Evolutionary conservation across 1,139 yeast genomes (phyloP).

Genomic region (Hansenula sp.): DNA sequence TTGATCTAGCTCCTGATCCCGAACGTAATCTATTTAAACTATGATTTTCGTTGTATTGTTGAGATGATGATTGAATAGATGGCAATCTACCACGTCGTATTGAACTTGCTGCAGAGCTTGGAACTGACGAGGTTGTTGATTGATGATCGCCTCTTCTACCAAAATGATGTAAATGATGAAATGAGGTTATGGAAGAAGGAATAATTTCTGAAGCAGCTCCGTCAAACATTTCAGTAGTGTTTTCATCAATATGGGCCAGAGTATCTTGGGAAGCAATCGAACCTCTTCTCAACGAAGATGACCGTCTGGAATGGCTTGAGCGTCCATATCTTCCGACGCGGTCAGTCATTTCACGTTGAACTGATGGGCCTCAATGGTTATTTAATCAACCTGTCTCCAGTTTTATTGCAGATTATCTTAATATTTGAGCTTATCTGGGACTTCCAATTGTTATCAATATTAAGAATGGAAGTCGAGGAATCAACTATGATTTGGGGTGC

Average conservation of each 20-base stretch:
- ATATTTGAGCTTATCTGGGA: too few species aligned
- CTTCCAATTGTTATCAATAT: too few species aligned
- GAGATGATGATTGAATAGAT: constrained; percentile 26
- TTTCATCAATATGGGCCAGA: constrained; percentile 25
- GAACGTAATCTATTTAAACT: constrained; percentile 21
- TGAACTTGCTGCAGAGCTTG: constrained; percentile 19
- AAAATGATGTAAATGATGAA: constrained; percentile 68
- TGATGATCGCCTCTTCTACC: constrained; percentile 30
- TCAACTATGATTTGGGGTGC: too few species aligned
- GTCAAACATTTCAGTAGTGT: constrained; percentile 65
- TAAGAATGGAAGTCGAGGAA: too few species aligned
- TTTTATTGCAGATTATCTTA: too few species aligned
- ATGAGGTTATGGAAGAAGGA: constrained; percentile 86
- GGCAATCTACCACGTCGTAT: constrained; percentile 25
- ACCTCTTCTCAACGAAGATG: constrained; percentile 15
- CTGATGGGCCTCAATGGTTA: too few species aligned
- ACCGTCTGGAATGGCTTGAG: constrained; percentile 2
- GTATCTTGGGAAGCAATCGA: constrained; percentile 10
- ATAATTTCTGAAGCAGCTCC: constrained; percentile 89
- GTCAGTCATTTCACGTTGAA: not conserved
- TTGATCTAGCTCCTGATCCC: constrained; percentile 31
- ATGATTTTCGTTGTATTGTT: constrained; percentile 23
- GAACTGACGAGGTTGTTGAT: constrained; percentile 4
- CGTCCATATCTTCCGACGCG: not conserved
- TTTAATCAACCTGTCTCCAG: too few species aligned